phyloP scores from a whole-genome alignment of 2,329 filamentous ascomycete genomes.

The Trichophyton mentagrophytes region DNA sequence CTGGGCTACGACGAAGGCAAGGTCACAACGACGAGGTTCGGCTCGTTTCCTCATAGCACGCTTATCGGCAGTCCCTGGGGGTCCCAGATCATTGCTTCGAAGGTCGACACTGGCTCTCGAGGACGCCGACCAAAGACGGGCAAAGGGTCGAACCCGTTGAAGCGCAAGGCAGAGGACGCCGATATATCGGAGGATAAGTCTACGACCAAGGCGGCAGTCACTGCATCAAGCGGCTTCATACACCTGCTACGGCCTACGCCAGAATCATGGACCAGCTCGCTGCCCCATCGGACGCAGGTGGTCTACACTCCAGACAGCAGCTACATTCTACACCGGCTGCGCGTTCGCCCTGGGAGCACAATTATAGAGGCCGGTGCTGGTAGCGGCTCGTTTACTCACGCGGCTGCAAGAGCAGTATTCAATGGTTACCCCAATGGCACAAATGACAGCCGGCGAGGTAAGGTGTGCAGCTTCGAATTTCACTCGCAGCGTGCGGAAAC shows the following conservation, averaged over 20 bases:
- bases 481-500: conserved; percentile 33
- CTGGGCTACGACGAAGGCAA: conserved; percentile 64
- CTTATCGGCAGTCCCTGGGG: conserved; percentile 75
- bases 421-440: conserved; percentile 28
- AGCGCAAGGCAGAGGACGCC: conserved; percentile 22
- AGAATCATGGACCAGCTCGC: conserved; percentile 39
- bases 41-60: conserved; percentile 73
- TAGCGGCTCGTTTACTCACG: conserved; percentile 41
- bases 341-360: conserved; percentile 34
- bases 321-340: conserved; percentile 38
- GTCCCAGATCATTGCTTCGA: conserved; percentile 76
- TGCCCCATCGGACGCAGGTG: conserved; percentile 41
- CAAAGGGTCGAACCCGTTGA: conserved; percentile 6
- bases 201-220: conserved; percentile 22
- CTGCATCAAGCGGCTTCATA: conserved; percentile 36
- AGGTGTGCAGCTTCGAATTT: conserved; percentile 41
- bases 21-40: conserved; percentile 84
- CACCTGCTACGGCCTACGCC: conserved; percentile 39
- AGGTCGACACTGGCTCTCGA: conserved; percentile 82
- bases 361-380: conserved; percentile 42
- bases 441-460: conserved; percentile 24
- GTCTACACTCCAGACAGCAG: conserved; percentile 43
- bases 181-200: conserved; percentile 22
- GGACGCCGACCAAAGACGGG: conserved; percentile 49
- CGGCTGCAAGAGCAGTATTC: conserved; percentile 38